Base-by-base conservation (phyloP, 495 filamentous ascomycete genomes). In the Podospora australis region DNA sequence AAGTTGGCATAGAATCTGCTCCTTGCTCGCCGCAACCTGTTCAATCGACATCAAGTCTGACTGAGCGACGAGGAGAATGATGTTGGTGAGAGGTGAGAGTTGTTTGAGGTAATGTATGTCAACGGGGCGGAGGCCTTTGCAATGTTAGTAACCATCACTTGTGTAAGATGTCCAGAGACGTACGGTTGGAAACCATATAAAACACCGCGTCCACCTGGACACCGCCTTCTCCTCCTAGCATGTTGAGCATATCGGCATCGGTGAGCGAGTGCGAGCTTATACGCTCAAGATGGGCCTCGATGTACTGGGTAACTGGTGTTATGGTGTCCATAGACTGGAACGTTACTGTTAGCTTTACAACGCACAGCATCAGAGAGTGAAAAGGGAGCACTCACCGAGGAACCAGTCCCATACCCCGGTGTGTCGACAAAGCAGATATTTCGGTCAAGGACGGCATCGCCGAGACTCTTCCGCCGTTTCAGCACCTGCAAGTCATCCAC, bases 401-500 rank as follows among this genome's bases (percentile, higher is more conserved):
- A 73, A 26, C 75, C 76, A 57, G 65, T 71, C 13, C 77, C 76
- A 64, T 81, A 86, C n/a, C 86, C 81, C 20, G 84, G 82, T 8
- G 89, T 95, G 70, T 98, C 92, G 45, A 96, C 84, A 62, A 98
- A 98, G 61, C 90, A 96, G 8, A 98, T 57, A 67, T 98, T 98
- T 24, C 92, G 77, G 59, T 98, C 92, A 45, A 98, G 72, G 30
- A 96, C 82, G 25, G 81, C 75, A 48, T 92, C 92, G 7, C 83
- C 86, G 48, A 81, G 68, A 55, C 86, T 92, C 68, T 88, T 95
- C 52, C 88, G 78, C 48, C 87, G 77, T 48, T 78, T 73, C 13
- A 90, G 66, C 23, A 84, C 68, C 30, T 76, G 78, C 38, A 81
- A 83, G 44, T 88, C 81, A 30, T 94, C 88, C 44, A 90, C 62